phyloP scores from a whole-genome alignment of 768 basidiomycete genomes.

The Thelephora ganbajun region DNA sequence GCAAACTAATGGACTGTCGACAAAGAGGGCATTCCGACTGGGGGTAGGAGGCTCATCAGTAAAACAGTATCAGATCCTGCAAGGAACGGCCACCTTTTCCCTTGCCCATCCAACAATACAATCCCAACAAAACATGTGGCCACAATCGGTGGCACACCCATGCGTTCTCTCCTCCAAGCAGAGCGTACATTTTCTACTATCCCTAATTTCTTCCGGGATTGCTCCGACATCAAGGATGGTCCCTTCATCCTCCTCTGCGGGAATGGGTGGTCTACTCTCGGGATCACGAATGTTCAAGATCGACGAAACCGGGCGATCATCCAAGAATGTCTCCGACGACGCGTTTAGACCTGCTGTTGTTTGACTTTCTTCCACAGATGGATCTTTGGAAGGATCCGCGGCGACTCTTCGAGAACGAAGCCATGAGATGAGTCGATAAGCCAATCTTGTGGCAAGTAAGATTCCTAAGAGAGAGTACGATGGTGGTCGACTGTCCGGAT shows the following conservation, averaged over 20 bases:
- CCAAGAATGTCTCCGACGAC: slow-evolving; percentile 32
- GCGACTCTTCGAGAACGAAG: slow-evolving; percentile 21
- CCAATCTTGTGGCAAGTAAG: slow-evolving; percentile 48
- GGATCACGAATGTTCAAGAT: slow-evolving; percentile 37
- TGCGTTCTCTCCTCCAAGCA: slow-evolving; percentile 78
- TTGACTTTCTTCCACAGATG: too few relatives aligned
- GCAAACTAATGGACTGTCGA: slow-evolving; percentile 58
- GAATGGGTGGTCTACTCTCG: slow-evolving; percentile 37
- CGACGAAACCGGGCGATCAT: slow-evolving; percentile 44
- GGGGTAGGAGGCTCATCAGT: slow-evolving; percentile 1
- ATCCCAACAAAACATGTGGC: slow-evolving; percentile 83
- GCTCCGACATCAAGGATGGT: slow-evolving; percentile 48
- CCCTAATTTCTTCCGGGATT: slow-evolving; percentile 38
- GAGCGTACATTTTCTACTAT: slow-evolving; percentile 61
- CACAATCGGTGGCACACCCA: slow-evolving; percentile 77
- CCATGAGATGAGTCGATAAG: slow-evolving; percentile 42
- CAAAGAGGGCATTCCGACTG: slow-evolving; percentile 83
- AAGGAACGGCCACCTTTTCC: slow-evolving; percentile 47
- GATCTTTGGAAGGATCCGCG: slow-evolving; percentile 1
- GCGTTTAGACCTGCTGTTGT: slow-evolving; percentile 6
- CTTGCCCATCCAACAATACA: slow-evolving; percentile 83
- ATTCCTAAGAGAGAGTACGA: slow-evolving; percentile 81
- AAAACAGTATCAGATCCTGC: neutral
- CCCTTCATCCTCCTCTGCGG: slow-evolving; percentile 57
- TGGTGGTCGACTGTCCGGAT: slow-evolving; percentile 62